phyloP scores from a whole-genome alignment of 2,329 filamentous ascomycete species.

The Penicillium concentricum region DNA sequence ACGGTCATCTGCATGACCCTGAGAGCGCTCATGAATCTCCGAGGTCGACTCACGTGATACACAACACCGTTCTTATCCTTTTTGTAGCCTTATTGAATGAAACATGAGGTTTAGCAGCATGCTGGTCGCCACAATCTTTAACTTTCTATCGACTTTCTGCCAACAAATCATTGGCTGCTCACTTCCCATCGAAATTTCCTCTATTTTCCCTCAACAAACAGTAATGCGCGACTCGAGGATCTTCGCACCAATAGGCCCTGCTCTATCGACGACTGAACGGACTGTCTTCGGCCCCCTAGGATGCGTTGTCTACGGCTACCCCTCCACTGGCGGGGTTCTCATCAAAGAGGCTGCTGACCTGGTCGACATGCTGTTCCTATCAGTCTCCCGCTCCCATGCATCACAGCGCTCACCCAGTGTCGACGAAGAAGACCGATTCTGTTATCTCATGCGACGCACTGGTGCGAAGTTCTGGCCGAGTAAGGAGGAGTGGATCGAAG shows the following conservation, averaged over 20 bases:
- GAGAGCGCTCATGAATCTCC: no score
- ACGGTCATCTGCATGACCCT: no score
- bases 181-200: no score
- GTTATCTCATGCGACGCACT: conserved; percentile 13
- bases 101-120: not conserved
- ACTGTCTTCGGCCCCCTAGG: conserved; percentile 2
- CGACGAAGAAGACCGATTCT: conserved; percentile 7
- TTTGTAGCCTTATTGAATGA: no score
- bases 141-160: conserved; percentile 1
- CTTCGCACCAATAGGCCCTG: not conserved
- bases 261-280: conserved; percentile 10
- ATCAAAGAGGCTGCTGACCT: conserved; percentile 13
- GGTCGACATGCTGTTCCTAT: conserved; percentile 16
- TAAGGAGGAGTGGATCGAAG: conserved; percentile 7
- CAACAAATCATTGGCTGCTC: no score
- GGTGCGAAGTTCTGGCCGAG: conserved; percentile 13
- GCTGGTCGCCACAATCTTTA: not conserved
- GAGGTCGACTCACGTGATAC: no score
- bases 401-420: conserved; percentile 3
- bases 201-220: no score
- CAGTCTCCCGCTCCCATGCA: conserved; percentile 8
- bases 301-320: conserved; percentile 18
- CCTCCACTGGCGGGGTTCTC: conserved; percentile 14
- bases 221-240: no score
- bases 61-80: not conserved